Percentiles rank a stretch among this genome's conserved stretches.
These are phyloP conservation scores for Xylariaceae sp. DNA, from an alignment of 2,329 filamentous ascomycete genomes.

Conservation along the genomic window DNA sequence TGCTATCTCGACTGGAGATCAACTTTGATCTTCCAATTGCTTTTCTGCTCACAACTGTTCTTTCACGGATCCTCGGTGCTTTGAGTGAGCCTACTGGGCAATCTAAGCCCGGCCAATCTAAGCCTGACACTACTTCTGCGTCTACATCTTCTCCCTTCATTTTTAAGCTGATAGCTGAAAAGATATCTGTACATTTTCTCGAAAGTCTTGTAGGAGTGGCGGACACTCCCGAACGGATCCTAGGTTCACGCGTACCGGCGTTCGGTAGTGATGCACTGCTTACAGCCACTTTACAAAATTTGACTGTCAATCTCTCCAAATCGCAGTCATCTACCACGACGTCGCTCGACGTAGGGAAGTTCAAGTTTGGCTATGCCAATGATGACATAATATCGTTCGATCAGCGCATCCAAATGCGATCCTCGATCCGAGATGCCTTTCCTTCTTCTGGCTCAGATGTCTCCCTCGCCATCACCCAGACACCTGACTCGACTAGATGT, in stretches of 20 bases:
- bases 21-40: conserved; percentile 55
- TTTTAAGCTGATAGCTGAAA: conserved; percentile 43
- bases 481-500: conserved; percentile 44
- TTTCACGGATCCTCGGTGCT: conserved; percentile 46
- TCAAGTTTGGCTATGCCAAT: conserved; percentile 59
- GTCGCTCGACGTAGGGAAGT: conserved; percentile 50
- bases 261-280: conserved; percentile 50
- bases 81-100: conserved; percentile 31
- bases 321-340: conserved; percentile 29
- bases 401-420: conserved; percentile 51
- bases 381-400: conserved; percentile 63
- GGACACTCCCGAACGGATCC: conserved; percentile 44
- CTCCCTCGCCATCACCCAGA: conserved; percentile 48
- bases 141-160: conserved; percentile 29
- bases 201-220: conserved; percentile 51
- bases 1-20: conserved; percentile 48
- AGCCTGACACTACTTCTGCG: not conserved
- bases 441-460: conserved; percentile 56
- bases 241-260: conserved; percentile 38
- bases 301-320: conserved; percentile 33
- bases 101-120: conserved; percentile 2
- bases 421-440: conserved; percentile 57
- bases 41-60: conserved; percentile 50
- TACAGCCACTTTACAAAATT: conserved; percentile 44
- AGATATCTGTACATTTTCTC: conserved; percentile 53